Percentiles rank a stretch among this genome's conserved stretches.
Conservation (phyloP, 208 protist species). For the Porcisia hertigi region DNA sequence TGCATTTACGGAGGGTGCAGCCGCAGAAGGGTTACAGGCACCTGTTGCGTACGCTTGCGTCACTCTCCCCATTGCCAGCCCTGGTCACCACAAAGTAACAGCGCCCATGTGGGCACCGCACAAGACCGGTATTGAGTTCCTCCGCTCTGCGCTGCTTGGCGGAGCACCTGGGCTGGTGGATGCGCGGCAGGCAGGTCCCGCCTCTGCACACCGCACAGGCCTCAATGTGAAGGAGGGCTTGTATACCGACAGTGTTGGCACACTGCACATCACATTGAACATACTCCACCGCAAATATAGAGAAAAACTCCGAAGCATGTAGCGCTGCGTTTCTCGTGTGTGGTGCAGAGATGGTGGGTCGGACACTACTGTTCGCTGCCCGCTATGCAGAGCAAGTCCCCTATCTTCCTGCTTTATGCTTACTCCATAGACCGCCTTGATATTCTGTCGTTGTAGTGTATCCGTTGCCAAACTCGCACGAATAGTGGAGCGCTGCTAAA, state of each 20-base stretch:
- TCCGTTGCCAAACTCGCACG: background rate
- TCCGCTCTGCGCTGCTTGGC: conserved; percentile 54
- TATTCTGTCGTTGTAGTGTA: background rate
- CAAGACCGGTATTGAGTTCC: conserved; percentile 62
- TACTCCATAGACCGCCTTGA: background rate
- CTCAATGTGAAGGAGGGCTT: conserved; percentile 49
- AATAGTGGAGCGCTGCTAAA: background rate
- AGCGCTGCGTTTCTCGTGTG: background rate
- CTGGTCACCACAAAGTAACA: conserved; percentile 43
- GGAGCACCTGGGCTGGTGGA: conserved; percentile 67
- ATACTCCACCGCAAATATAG: conserved; percentile 42
- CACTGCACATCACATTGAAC: conserved; percentile 50
- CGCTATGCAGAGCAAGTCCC: background rate
- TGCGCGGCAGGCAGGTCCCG: conserved; percentile 34
- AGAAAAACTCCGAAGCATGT: background rate
- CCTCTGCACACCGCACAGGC: conserved; percentile 29
- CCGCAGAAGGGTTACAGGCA: conserved; percentile 46
- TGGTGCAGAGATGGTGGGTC: background rate
- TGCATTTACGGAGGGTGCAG: conserved; percentile 54
- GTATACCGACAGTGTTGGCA: conserved; percentile 45
- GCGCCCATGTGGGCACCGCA: conserved; percentile 61
- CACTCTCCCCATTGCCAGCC: conserved; percentile 43
- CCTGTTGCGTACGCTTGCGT: conserved; percentile 65
- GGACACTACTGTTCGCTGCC: background rate
- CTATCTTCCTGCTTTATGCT: background rate